These are phyloP conservation scores for Pythium coloratum DNA, from an alignment of 352 stramenopile species.

Conservation along the genomic window DNA sequence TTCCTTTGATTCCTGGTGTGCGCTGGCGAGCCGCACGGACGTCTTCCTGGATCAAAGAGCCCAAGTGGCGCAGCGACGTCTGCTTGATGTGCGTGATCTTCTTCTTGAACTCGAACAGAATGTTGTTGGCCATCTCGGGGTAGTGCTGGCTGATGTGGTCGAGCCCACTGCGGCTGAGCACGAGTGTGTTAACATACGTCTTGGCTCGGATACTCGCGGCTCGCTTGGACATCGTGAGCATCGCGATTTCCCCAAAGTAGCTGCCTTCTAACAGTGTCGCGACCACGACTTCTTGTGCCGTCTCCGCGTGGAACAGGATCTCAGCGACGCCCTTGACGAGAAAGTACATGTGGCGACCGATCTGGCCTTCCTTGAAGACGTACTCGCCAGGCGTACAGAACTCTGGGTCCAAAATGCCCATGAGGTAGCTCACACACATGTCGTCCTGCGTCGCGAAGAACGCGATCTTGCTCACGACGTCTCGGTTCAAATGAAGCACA, in stretches of 20 bases:
- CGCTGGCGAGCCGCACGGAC: conserved; percentile 36
- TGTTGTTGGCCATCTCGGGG: conserved; percentile 76
- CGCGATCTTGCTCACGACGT: conserved; percentile 79
- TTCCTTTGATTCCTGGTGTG: conserved; percentile 1
- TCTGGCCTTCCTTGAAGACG: conserved; percentile 82
- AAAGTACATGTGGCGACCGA: conserved; percentile 85
- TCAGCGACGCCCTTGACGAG: conserved; percentile 73
- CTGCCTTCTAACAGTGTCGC: conserved; percentile 64
- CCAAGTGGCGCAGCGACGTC: conserved; percentile 32
- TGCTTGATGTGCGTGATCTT: conserved; percentile 84
- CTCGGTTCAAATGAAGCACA: conserved; percentile 75
- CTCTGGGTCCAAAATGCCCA: conserved; percentile 75
- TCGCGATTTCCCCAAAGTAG: conserved; percentile 84
- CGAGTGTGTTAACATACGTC: conserved; percentile 75
- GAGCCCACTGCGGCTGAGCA: conserved; percentile 69
- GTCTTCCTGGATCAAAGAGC: conserved; percentile 44
- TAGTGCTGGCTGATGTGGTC: conserved; percentile 77
- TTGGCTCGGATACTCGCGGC: conserved; percentile 80
- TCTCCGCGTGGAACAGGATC: conserved; percentile 65
- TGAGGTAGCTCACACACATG: conserved; percentile 79
- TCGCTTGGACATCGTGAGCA: conserved; percentile 78
- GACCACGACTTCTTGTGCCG: conserved; percentile 53
- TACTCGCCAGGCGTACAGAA: conserved; percentile 80
- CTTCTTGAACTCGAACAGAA: conserved; percentile 73
- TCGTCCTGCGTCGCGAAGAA: conserved; percentile 83